A percentile compares a stretch with the other conserved stretches of the same genome.
These are phyloP conservation scores for Cocos nucifera DNA, from an alignment of 176 grass and related monocot genomes.

Conservation along the genomic window DNA sequence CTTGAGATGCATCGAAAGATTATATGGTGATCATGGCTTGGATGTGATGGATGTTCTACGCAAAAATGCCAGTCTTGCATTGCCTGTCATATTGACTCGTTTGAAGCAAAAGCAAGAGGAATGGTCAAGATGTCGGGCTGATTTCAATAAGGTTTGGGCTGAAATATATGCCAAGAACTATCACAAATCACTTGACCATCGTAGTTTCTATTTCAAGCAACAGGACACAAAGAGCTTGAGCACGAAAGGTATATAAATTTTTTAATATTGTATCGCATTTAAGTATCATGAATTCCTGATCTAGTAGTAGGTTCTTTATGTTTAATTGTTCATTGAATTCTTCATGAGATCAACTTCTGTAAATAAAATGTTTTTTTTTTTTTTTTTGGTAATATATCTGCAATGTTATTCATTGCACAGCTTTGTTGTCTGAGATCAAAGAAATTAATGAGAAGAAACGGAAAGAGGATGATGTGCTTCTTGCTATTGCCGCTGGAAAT, in stretches of 20 bases:
- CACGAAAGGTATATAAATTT: conserved; percentile 43
- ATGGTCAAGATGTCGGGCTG: conserved; percentile 61
- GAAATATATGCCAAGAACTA: conserved; percentile 85
- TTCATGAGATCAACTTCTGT: too few species aligned
- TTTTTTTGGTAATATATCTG: too few species aligned
- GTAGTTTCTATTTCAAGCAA: conserved; percentile 81
- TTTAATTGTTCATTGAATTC: too few species aligned
- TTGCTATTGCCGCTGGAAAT: conserved; percentile 44
- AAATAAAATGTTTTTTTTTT: too few species aligned
- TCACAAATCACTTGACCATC: conserved; percentile 76
- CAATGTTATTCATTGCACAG: conserved; percentile 18
- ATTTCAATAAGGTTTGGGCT: conserved; percentile 82
- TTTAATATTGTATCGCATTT: background rate
- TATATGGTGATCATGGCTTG: conserved; percentile 74
- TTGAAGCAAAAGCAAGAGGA: conserved; percentile 75
- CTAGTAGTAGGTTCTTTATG: too few species aligned
- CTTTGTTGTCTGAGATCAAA: conserved; percentile 56
- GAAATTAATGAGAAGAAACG: conserved; percentile 64
- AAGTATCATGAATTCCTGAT: too few species aligned
- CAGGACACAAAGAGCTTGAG: conserved; percentile 71
- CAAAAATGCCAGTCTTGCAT: conserved; percentile 54
- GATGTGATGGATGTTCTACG: conserved; percentile 69
- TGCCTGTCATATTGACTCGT: conserved; percentile 71
- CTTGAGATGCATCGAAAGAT: conserved; percentile 60
- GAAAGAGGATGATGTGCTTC: conserved; percentile 47